phyloP scores from a whole-genome alignment of 2,329 filamentous ascomycete species.

The Stagonosporopsis tanaceti region DNA sequence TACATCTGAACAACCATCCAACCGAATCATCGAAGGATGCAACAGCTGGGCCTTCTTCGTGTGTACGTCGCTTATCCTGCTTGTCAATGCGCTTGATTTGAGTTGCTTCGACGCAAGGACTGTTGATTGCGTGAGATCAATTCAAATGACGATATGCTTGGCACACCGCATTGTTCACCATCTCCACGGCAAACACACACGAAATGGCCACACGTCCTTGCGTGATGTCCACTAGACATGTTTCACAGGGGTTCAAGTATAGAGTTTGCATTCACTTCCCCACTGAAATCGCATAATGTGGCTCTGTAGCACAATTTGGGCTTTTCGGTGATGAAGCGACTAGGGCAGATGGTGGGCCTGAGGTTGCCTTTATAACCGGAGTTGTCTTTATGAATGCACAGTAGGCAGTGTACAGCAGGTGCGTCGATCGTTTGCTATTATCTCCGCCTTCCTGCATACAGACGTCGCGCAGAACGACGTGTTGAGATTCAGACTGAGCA shows the following conservation, averaged over 20 bases:
- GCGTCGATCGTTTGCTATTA: neutral
- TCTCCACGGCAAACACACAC: constrained; percentile 6
- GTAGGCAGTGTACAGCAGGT: neutral
- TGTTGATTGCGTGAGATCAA: constrained; percentile 12
- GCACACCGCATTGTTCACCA: constrained; percentile 16
- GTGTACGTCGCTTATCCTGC: neutral
- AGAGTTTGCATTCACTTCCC: constrained; percentile 7
- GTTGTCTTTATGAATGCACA: neutral
- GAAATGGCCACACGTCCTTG: constrained; percentile 6
- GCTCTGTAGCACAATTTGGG: neutral
- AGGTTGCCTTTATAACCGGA: neutral
- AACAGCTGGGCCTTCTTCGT: neutral
- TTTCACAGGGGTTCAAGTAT: constrained; percentile 1
- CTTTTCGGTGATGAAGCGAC: neutral
- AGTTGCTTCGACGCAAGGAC: constrained; percentile 22
- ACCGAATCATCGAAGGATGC: neutral
- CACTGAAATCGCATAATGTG: constrained; percentile 3
- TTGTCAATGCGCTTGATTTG: neutral
- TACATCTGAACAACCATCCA: neutral
- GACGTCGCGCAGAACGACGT: neutral
- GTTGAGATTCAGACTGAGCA: neutral
- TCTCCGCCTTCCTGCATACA: neutral
- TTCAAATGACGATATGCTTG: constrained; percentile 25
- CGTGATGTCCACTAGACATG: constrained; percentile 19
- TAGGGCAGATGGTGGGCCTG: neutral